A percentile compares a stretch with the other conserved stretches of the same genome.
Conservation (phyloP, 495 filamentous ascomycete genomes). For the Rhypophila decipiens region DNA sequence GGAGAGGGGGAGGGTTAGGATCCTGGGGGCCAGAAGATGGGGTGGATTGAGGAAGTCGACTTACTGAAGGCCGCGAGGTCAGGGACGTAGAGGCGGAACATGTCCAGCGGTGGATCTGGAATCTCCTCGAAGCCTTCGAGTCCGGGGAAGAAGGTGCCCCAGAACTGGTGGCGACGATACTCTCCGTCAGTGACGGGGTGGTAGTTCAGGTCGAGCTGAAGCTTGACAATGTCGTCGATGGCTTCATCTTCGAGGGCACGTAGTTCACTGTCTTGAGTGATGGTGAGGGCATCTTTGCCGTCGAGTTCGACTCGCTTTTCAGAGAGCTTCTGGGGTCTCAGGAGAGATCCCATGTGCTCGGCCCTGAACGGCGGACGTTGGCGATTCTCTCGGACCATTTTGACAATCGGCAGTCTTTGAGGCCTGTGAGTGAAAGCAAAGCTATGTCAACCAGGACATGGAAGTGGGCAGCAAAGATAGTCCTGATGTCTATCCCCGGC, state of each 20-base stretch:
- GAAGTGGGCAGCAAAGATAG: no score
- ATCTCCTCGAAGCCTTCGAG: slow-evolving; percentile 44
- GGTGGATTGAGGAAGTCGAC: background rate
- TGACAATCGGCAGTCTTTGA: no score
- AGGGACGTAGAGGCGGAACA: slow-evolving; percentile 65
- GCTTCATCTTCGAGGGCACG: slow-evolving; percentile 52
- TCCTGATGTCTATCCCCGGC: no score
- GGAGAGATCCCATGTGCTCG: slow-evolving; percentile 71
- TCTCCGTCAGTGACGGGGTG: slow-evolving; percentile 65
- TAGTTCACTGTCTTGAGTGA: slow-evolving; percentile 21
- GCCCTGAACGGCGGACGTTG: slow-evolving; percentile 61
- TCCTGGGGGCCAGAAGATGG: no score
- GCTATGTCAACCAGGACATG: no score
- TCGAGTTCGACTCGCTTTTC: slow-evolving; percentile 49
- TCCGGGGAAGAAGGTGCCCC: slow-evolving; percentile 62
- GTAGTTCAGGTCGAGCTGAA: slow-evolving; percentile 58
- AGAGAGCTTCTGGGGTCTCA: slow-evolving; percentile 52
- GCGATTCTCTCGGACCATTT: slow-evolving; percentile 1
- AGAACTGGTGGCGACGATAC: slow-evolving; percentile 53
- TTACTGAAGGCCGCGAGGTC: slow-evolving; percentile 62
- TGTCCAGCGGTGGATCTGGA: slow-evolving; percentile 15
- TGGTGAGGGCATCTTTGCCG: slow-evolving; percentile 16
- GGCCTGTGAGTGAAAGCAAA: no score
- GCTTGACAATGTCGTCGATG: slow-evolving; percentile 55
- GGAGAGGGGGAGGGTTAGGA: no score